These are phyloP conservation scores for Rhizoctonia solani DNA, from an alignment of 1,284 basidiomycete species.

Conservation along the genomic window DNA sequence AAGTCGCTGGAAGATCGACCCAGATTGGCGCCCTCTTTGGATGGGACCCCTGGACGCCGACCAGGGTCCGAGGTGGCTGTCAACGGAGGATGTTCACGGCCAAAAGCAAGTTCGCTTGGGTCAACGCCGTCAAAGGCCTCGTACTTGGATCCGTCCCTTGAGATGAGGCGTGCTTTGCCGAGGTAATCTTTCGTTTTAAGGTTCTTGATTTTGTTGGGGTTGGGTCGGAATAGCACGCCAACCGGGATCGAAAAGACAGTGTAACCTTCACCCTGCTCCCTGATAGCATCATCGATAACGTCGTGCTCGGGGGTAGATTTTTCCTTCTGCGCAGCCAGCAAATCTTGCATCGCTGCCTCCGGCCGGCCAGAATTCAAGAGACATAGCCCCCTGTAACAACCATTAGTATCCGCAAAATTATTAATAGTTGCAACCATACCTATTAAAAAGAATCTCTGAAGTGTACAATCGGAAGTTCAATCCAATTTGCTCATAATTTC, in stretches of 20 bases:
- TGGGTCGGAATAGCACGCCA: constrained; percentile 83
- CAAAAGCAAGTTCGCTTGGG: constrained; percentile 40
- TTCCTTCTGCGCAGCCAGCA: constrained; percentile 67
- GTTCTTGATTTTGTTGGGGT: constrained; percentile 85
- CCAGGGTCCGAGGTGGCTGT: not conserved
- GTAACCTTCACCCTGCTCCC: constrained; percentile 75
- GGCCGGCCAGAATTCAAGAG: constrained; percentile 64
- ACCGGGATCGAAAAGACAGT: constrained; percentile 86
- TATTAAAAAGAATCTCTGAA: constrained; percentile 87
- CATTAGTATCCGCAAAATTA: not conserved
- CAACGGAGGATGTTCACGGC: not conserved
- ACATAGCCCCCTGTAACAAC: constrained; percentile 55
- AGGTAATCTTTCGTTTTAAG: constrained; percentile 82
- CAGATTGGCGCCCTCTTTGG: not conserved
- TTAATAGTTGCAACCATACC: constrained; percentile 41
- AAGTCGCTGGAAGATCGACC: constrained; percentile 19
- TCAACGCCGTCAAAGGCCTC: constrained; percentile 77
- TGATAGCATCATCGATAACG: constrained; percentile 87
- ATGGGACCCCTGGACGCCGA: not conserved
- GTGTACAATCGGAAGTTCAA: constrained; percentile 84
- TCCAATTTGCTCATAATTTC: constrained; percentile 86
- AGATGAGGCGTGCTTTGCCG: constrained; percentile 84
- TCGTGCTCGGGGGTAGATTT: constrained; percentile 81
- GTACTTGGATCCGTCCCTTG: constrained; percentile 71
- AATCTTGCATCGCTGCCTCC: constrained; percentile 67